Evolutionary conservation across 306 rosid species (phyloP).

Genomic region (Cercis canadensis): DNA sequence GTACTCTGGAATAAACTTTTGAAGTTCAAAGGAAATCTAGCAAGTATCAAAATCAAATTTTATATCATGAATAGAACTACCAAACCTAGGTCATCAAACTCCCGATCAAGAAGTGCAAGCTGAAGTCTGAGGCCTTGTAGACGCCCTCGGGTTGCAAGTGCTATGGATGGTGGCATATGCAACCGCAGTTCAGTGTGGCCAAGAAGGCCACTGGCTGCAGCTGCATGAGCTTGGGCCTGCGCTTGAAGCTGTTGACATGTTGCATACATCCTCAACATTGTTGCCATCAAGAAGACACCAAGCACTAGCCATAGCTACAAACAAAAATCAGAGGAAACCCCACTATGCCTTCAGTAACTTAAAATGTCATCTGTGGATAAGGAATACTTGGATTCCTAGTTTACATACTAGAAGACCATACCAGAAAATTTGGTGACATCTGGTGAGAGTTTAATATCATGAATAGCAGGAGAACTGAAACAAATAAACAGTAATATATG

Average conservation of each 20-base stretch:
- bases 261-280: slow-evolving; percentile 95
- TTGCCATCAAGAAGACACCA: slow-evolving; percentile 97
- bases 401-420: slow-evolving; percentile 43
- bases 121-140: slow-evolving; percentile 97
- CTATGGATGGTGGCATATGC: slow-evolving; percentile 92
- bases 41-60: slow-evolving; percentile 1
- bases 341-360: slow-evolving; percentile 16
- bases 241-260: slow-evolving; percentile 98
- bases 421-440: slow-evolving; percentile 97
- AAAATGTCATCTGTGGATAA: not conserved
- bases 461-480: slow-evolving; percentile 84
- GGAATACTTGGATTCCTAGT: slow-evolving; percentile 13
- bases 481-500: slow-evolving; percentile 20
- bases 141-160: slow-evolving; percentile 86
- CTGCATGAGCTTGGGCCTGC: slow-evolving; percentile 95
- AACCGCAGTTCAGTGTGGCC: slow-evolving; percentile 87
- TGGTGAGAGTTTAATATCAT: slow-evolving; percentile 93
- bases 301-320: slow-evolving; percentile 92
- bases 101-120: slow-evolving; percentile 97
- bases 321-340: slow-evolving; percentile 5
- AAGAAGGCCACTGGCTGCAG: slow-evolving; percentile 84
- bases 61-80: slow-evolving; percentile 28
- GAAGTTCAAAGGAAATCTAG: not conserved
- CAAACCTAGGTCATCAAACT: slow-evolving; percentile 91
- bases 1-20: too few relatives aligned